phyloP scores from a whole-genome alignment of 1,284 basidiomycete species.

The Sanguinoderma infundibulare region DNA sequence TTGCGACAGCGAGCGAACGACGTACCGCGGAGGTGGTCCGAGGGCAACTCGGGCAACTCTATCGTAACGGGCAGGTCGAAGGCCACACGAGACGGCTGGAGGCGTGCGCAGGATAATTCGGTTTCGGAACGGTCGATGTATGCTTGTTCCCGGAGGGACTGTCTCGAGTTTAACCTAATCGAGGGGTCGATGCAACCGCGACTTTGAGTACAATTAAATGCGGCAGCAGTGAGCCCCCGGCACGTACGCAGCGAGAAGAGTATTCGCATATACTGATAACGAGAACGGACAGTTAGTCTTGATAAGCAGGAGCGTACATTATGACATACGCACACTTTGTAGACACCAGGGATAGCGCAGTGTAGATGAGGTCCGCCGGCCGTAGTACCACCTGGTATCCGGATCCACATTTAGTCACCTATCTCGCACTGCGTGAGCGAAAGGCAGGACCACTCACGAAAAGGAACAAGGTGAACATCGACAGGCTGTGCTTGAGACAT shows the following conservation, averaged over 20 bases:
- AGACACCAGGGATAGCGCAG: not conserved
- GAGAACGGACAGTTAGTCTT: not conserved
- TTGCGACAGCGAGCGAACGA: no score
- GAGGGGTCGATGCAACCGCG: not conserved
- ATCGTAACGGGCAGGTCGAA: not conserved
- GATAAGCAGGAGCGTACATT: not conserved
- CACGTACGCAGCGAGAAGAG: not conserved
- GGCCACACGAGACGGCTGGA: not conserved
- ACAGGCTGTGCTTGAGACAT: not conserved
- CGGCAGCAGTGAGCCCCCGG: not conserved
- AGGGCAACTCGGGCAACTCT: not conserved
- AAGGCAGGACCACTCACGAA: not conserved
- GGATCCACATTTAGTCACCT: not conserved
- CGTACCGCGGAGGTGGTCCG: not conserved
- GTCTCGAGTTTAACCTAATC: not conserved
- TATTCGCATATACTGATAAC: not conserved
- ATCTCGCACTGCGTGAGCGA: not conserved
- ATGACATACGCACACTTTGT: not conserved
- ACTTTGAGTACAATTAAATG: not conserved
- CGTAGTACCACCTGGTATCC: not conserved
- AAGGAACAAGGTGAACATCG: not conserved
- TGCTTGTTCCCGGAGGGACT: not conserved
- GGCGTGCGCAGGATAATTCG: not conserved
- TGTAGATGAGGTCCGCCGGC: not conserved
- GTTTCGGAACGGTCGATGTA: not conserved